Evolutionary conservation across 176 grass and related monocot species (phyloP), one percentile per base, ranked within the genome.

Genomic region (Oryza coarctata): DNA sequence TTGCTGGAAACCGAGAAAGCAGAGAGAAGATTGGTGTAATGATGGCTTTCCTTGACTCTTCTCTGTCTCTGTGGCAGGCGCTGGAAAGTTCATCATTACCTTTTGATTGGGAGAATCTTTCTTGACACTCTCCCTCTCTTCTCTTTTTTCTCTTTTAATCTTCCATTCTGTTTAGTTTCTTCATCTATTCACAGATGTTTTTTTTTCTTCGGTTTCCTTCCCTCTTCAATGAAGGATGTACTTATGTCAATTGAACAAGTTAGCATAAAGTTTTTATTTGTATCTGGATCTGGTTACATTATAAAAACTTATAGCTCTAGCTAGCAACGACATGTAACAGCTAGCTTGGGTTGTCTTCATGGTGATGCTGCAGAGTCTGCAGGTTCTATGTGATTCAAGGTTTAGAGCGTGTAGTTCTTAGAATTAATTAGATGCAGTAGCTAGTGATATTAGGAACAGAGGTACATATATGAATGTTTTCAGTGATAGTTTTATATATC

Each of bases 61-160:
- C 49, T 70, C 87, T 71, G 73, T 76, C 57, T 41, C 38, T 81
- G 78, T 91, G 82, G 15, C 87, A 92, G 66, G 65, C 45, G 77
- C 64, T 74, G 72, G 75, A 92, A 92, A 92, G 83, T 75, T 80
- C 81, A 95, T 95, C 90, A 92, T 90, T 86, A 82, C 82, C 78
- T 82, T 67, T 70, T 94, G 82, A 85, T 92, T 89, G 87, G 77
- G 40, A 73, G 71, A 44, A 79, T 83, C 61, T 60, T 60, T 10
- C 55, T 86, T 83, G 3, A 28, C 4, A 41, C 34, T 71, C 35
- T 36, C 35, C 35, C 35, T 36, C 3, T 15, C 33, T 33, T 74
- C 68, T 75, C 64, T 58, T 20, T 33, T 28, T 35, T 45, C 3
- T 38, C 22, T 69, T 58, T 13, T 77, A 15, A 31, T 60, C 70